Base-by-base conservation (phyloP, 352 stramenopile species). In the Pythium diclinum region DNA sequence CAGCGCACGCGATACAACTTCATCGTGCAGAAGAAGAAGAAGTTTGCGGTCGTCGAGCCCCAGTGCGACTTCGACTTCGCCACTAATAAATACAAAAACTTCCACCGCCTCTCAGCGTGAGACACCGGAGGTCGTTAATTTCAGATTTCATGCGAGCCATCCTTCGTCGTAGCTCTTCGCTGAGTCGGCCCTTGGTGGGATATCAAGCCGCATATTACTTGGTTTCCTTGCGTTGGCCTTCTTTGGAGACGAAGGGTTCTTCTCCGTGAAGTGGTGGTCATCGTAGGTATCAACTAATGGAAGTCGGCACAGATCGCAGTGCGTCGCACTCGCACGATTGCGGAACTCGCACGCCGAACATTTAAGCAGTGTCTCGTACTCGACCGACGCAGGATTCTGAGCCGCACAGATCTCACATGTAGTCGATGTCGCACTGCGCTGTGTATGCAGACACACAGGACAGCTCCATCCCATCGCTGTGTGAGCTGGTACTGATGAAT, bases 11-110 rank as follows among this genome's bases (percentile, higher is more conserved):
- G 76, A 7, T 91, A 87, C 61, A 91, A 90, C 59, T 87, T 88
- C 58, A 87, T 96, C 42, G 75, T 95, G 11, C 79, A 96, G 68
- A 87, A 89, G 65, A 86, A 79, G 54, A 96, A 96, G 62, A 80
- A 73, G 16, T 87, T 95, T 55, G 62, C 52, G 23, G 73, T 96
- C 47, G 69, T 74, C 6, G 67, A 69, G 0, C 88, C 88, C 9
- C 67, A 72, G 25, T 96, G 88, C 54, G 84, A 92, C 61, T 95
- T 92, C 47, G 85, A 96, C 65, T 78, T 80, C 23, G 80, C 78
- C 30, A 89, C 77, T 17, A 94, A 91, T 65, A 85, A 73, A 44
- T 96, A 94, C 74, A 87, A 82, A 36, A 81, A 87, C 51, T 90
- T 84, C 53, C 78, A 90, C 56, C 71, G 58, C 2, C 53, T 71